These are phyloP conservation scores for Podospora fimiseda DNA, from an alignment of 495 filamentous ascomycete species.

Conservation along the genomic window DNA sequence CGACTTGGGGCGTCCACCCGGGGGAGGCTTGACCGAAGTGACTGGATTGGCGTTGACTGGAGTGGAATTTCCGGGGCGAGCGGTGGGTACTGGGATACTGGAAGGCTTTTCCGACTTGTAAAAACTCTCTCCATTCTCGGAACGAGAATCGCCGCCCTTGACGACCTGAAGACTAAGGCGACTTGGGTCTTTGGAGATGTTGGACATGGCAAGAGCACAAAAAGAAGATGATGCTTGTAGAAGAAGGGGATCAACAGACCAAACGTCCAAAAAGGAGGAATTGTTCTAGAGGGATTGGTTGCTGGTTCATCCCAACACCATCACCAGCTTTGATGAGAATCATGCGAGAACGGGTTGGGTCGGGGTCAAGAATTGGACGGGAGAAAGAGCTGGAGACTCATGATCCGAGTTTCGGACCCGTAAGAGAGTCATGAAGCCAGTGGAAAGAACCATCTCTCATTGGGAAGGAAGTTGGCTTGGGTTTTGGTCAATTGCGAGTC, in stretches of 20 bases:
- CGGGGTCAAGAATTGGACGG: no score
- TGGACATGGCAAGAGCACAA: constrained; percentile 12
- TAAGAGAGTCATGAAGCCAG: background rate
- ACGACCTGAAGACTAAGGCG: constrained; percentile 12
- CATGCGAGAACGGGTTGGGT: no score
- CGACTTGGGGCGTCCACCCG: constrained; percentile 1
- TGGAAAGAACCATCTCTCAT: background rate
- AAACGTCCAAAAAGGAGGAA: background rate
- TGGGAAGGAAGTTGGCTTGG: no score
- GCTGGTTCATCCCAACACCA: no score
- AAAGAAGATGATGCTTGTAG: background rate
- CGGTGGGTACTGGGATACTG: constrained; percentile 18
- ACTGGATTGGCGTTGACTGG: background rate
- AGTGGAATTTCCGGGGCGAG: constrained; percentile 3
- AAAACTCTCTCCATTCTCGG: constrained; percentile 17
- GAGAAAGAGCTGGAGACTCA: no score
- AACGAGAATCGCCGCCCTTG: constrained; percentile 9
- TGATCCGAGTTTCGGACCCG: background rate
- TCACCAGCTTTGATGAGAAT: no score
- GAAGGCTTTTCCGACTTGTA: constrained; percentile 21
- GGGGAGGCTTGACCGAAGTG: constrained; percentile 3
- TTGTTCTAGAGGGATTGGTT: no score
- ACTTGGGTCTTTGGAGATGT: constrained; percentile 6
- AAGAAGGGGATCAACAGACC: background rate
- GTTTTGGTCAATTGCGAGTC: no score